A percentile compares a stretch with the other conserved stretches of the same genome.
phyloP scores from a whole-genome alignment of 78 protist genomes.

The Dictyostelium intermedium region DNA sequence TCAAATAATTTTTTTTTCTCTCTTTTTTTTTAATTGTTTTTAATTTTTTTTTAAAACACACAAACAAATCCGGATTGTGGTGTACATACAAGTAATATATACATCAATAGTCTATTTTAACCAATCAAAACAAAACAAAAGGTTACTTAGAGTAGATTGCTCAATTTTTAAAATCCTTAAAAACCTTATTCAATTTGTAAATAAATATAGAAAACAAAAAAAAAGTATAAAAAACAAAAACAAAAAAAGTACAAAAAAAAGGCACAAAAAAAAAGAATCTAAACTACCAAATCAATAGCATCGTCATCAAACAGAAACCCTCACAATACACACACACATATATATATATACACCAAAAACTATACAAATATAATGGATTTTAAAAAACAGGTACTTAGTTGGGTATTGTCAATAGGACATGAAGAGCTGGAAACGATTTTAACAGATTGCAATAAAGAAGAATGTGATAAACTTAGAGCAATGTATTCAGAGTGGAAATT shows the following conservation, averaged over 20 bases:
- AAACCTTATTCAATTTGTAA: neutral
- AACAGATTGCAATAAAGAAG: constrained; percentile 64
- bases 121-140: neutral
- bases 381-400: constrained; percentile 25
- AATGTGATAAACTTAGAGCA: constrained; percentile 64
- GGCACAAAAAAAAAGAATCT: neutral
- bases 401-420: constrained; percentile 43
- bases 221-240: neutral
- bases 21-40: neutral
- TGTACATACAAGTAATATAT: neutral
- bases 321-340: neutral
- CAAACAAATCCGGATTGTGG: neutral
- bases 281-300: neutral
- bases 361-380: constrained; percentile 32
- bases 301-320: neutral
- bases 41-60: neutral
- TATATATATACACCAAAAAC: neutral
- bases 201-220: neutral
- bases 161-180: neutral
- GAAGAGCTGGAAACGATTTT: constrained; percentile 47
- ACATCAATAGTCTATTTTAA: neutral
- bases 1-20: neutral
- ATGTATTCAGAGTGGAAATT: constrained; percentile 55
- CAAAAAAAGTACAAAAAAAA: neutral
- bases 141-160: neutral